Evolutionary conservation across 2,329 filamentous ascomycete genomes (phyloP), one percentile per base, ranked within the genome.

Genomic region (Parasarocladium wereldwijsianum): DNA sequence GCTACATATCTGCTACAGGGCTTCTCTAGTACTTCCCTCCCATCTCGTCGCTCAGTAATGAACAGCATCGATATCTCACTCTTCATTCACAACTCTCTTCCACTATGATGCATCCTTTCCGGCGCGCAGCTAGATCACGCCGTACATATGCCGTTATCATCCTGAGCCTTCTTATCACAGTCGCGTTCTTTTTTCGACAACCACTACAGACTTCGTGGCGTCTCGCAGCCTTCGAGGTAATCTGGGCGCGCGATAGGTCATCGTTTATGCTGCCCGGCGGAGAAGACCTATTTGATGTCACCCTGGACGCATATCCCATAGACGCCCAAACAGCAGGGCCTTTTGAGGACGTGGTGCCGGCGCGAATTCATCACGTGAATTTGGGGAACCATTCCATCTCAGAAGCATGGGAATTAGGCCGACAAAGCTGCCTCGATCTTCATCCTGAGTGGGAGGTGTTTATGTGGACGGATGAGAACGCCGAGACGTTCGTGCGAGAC

Each of bases 401-500:
- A 32, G 40, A 36, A 3, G 39, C 43, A 21, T 54, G 51, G 51
- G 32, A 37, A 15, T 38, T 42, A 7, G 42, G 47, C 12, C 40
- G 49, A 5, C 44, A 52, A 33, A 46, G 38, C 30, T 54, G 51
- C 27, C 22, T 53, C 8, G 45, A 51, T 25, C 33, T 43, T 24
- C 51, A 55, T 29, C 44, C 45, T 3, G 49, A 40, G 16, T 54
- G 48, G 49, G 43, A 54, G 30, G 18, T 13, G n/a, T 21, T 21
- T 71, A 64, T 81, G 16, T 84, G 78, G 78, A 84, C 78, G 8
- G 74, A 83, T 42, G 65, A 63, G 32, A 67, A 65, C 40, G 65
- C 74, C 17, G 60, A 68, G 40, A 66, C 77, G 6, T 82, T 84
- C 40, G 79, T 84, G 40, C 62, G 63, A 17, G 58, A 61, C 18